Percentiles rank a stretch among this genome's conserved stretches.
These are phyloP conservation scores for Colletotrichum viniferum DNA, from an alignment of 2,329 filamentous ascomycete genomes.

Conservation along the genomic window DNA sequence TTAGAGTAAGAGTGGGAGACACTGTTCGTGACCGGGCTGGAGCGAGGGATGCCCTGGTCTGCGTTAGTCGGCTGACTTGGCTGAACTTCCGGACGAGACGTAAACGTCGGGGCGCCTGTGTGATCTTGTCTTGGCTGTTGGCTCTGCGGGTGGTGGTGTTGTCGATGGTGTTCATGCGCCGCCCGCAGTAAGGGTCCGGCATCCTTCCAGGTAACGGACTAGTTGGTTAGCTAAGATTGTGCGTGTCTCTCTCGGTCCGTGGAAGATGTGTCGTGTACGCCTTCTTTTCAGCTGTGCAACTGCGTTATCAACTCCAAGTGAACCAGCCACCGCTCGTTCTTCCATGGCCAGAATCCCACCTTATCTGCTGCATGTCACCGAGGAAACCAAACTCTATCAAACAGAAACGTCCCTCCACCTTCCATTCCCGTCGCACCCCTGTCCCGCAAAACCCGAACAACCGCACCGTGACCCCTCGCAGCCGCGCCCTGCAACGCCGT, in stretches of 20 bases:
- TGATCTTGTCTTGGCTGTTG: not conserved
- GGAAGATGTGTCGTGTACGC: not conserved
- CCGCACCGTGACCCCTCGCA: slow-evolving; percentile 40
- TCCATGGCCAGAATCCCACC: not conserved
- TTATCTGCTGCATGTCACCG: not conserved
- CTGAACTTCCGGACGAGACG: not conserved
- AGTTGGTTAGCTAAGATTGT: not conserved
- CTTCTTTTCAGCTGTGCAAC: not conserved
- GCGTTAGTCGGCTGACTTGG: slow-evolving; percentile 15
- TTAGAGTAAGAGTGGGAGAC: not conserved
- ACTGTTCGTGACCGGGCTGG: not conserved
- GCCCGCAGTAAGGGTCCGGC: not conserved
- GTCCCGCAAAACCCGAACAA: slow-evolving; percentile 43
- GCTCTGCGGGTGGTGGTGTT: not conserved
- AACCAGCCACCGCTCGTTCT: not conserved
- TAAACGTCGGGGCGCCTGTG: not conserved
- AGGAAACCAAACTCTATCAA: not conserved
- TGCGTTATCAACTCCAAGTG: not conserved
- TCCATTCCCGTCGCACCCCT: slow-evolving; percentile 33
- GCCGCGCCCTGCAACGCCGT: slow-evolving; percentile 37
- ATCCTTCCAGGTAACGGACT: not conserved
- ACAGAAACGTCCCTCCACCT: slow-evolving; percentile 12
- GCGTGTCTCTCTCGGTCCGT: not conserved
- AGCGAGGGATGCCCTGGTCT: slow-evolving; percentile 7
- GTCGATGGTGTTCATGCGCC: slow-evolving; percentile 5